Base-by-base conservation (phyloP, 306 rosid species). In the Chamaecrista fasciculata region DNA sequence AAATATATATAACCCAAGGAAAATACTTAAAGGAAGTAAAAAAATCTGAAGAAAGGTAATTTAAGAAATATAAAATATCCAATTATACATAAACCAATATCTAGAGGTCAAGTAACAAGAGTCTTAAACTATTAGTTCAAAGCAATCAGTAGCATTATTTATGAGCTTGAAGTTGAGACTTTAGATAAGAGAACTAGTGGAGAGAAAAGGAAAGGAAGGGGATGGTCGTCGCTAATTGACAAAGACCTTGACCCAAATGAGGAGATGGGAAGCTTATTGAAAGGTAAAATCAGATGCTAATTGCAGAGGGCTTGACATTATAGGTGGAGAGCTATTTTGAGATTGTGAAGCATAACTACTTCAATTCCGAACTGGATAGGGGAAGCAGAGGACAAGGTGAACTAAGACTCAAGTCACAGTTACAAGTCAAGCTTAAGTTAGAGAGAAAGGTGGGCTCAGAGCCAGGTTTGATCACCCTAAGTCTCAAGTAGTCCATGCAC, bases 351-450 rank as follows among this genome's bases (percentile, higher is more conserved):
- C 19, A 56, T 19, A 28, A 19, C 14, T 29, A 5, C 40, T 34
- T n/a, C 62, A 28, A 20, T 15, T 56, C 16, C n/a, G 40, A n/a
- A 40, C 40, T 56, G 21, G 23, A 1, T 28, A 20, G 26, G 20
- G 12, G 55, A 49, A 49, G 18, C 3, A 16, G 11, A 5, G 18
- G 16, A 19, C 23, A 12, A 44, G 50, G 50, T 44, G 0, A 44
- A n/a, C 21, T 16, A 18, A 18, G 53, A 48, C 53, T 6, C 19
- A 18, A 48, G 19, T 20, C 20, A 44, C 1, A 6, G 50, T 23
- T 25, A 39, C 53, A 56, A 66, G 52, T 53, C 66, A 59, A 60
- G 55, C 55, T 18, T 19, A 25, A 66, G 53, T 49, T 12, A 29
- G 51, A 62, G 64, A 47, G 19, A 8, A 50, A 50, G 15, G 5